Evolutionary conservation across 2,329 filamentous ascomycete genomes (phyloP), one percentile per base, ranked within the genome.

Genomic region (Trichoderma oligosporum): DNA sequence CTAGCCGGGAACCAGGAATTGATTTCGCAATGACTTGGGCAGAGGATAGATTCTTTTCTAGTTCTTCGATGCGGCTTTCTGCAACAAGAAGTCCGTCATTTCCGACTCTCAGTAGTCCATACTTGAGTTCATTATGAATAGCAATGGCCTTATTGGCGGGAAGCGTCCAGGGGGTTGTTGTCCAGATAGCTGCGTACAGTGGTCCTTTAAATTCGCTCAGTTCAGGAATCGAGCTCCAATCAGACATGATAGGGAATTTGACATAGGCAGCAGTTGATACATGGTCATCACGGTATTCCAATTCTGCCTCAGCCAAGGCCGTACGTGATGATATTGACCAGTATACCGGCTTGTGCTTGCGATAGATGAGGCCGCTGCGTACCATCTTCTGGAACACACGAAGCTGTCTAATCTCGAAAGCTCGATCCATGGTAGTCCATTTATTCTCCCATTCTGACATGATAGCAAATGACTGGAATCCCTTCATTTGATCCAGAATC

Each of bases 101-200:
- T 0, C 76, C 76, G 1, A 81, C 76, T 55, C 79, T 75, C 35
- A 95, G 75, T 18, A 96, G 72, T 4, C 79, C 78, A 69, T 97
- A 99, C 41, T 84, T 76, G 60, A 97, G 74, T 36, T 89, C 84
- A 6, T 82, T 76, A 65, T 91, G 85, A 33, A 97, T 81, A 2
- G 91, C 92, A 69, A 99, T 91, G 0, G 90, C 92, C 68, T 84
- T 85, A 70, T 99, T 99, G 2, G 93, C 92, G 0, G 94, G 93
- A 4, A 99, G 77, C 0, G 94, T 99, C 94, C 94, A 99, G 0
- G 94, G 94, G 0, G 94, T 99, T 0, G 94, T 99, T 2, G 94
- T 99, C 94, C 94, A 99, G 51, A 97, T 89, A n/a, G 94, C 81
- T n/a, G 88, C 90, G 69, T 81, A 87, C 9, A 97, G 68, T 4